Evolutionary conservation across 2,329 filamentous ascomycete genomes (phyloP).

Genomic region (Septoria linicola): DNA sequence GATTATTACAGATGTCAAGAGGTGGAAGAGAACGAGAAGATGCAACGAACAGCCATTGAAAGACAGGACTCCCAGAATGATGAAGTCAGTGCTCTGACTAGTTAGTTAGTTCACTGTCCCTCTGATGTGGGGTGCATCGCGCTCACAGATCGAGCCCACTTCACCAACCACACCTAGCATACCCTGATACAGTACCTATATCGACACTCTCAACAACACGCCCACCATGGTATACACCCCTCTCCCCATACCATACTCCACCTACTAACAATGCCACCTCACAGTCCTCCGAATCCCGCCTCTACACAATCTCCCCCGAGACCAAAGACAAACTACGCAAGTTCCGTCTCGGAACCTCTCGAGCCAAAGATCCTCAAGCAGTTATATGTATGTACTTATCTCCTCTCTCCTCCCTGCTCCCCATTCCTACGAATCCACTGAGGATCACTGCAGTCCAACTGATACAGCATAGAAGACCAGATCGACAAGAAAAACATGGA

Average conservation of each 20-base stretch:
- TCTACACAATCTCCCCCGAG: conserved; percentile 90
- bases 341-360: conserved; percentile 87
- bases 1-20: too few species aligned
- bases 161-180: not conserved
- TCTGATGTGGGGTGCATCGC: conserved; percentile 1
- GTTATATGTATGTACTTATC: conserved; percentile 75
- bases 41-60: conserved; percentile 1
- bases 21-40: not conserved
- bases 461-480: conserved; percentile 58
- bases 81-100: conserved; percentile 3
- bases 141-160: not conserved
- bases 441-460: too few species aligned
- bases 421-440: too few species aligned
- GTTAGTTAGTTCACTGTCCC: too few species aligned
- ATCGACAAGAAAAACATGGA: conserved; percentile 90
- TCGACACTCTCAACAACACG: not conserved
- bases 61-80: too few species aligned
- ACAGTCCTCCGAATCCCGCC: conserved; percentile 75
- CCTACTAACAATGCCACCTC: not conserved
- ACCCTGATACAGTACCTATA: not conserved
- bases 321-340: conserved; percentile 89
- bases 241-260: not conserved
- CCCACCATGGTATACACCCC: conserved; percentile 1
- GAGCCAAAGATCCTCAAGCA: conserved; percentile 82
- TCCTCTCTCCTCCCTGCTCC: conserved; percentile 14